Evolutionary conservation across 768 basidiomycete species (phyloP).

Genomic region (Termitomyces sp.): DNA sequence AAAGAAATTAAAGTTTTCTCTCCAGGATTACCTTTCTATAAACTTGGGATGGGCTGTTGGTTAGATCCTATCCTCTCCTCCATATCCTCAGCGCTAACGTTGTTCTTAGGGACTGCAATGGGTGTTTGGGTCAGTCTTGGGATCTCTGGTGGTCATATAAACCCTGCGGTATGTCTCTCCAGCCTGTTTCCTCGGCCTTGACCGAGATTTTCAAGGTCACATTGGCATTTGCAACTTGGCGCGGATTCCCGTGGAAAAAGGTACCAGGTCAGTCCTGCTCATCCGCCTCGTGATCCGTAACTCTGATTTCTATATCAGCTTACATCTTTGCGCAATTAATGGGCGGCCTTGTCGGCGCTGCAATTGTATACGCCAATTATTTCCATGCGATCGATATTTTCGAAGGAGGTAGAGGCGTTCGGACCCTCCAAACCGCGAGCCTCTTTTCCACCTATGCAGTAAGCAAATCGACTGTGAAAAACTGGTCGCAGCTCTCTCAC

Average conservation of each 20-base stretch:
- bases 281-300: not conserved
- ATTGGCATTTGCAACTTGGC: conserved; percentile 55
- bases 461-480: conserved; percentile 14
- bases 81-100: not conserved
- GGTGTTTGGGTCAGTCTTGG: conserved; percentile 46
- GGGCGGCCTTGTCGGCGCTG: conserved; percentile 58
- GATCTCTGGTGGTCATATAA: conserved; percentile 46
- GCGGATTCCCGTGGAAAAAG: conserved; percentile 67
- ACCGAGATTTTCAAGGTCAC: conserved; percentile 40
- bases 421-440: conserved; percentile 50
- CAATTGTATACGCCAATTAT: conserved; percentile 60
- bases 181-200: not conserved
- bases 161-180: conserved; percentile 26
- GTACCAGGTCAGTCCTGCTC: conserved; percentile 38
- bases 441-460: conserved; percentile 63
- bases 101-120: conserved; percentile 32
- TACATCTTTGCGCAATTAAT: conserved; percentile 62
- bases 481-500: not conserved
- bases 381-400: conserved; percentile 61
- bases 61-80: conserved; percentile 5
- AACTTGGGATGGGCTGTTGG: conserved; percentile 41
- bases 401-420: conserved; percentile 49
- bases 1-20: no score
- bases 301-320: conserved; percentile 11
- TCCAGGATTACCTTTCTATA: conserved; percentile 36